phyloP scores from a whole-genome alignment of 805 yeast species.

The Candida mattraensis region DNA sequence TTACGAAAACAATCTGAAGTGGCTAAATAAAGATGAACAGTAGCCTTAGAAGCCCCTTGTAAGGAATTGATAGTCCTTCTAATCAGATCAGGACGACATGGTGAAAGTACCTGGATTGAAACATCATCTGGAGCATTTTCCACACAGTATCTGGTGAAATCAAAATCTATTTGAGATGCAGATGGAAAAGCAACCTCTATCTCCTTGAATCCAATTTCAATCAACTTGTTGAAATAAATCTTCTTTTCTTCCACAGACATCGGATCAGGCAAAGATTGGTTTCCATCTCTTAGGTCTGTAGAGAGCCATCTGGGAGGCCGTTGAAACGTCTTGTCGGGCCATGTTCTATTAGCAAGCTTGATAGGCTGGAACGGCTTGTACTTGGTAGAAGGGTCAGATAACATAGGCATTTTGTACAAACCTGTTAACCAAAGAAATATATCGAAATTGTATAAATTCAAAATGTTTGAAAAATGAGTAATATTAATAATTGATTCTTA shows the following conservation, averaged over 20 bases:
- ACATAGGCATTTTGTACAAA: no score
- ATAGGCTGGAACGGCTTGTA: slow-evolving; percentile 58
- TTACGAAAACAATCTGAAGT: slow-evolving; percentile 75
- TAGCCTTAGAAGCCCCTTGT: slow-evolving; percentile 70
- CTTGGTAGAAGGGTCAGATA: slow-evolving; percentile 65
- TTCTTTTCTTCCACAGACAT: slow-evolving; percentile 75
- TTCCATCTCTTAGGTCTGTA: slow-evolving; percentile 79
- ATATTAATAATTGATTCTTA: no score
- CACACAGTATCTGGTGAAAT: slow-evolving; percentile 76
- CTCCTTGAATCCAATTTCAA: slow-evolving; percentile 76
- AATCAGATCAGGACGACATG: slow-evolving; percentile 70
- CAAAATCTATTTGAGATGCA: slow-evolving; percentile 81
- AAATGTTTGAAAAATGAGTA: no score
- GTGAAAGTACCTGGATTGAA: slow-evolving; percentile 69
- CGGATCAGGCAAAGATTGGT: slow-evolving; percentile 83
- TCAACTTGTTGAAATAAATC: slow-evolving; percentile 66
- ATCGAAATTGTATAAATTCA: no score
- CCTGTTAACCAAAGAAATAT: no score
- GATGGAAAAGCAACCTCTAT: slow-evolving; percentile 81
- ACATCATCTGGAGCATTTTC: slow-evolving; percentile 81
- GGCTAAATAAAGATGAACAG: slow-evolving; percentile 71
- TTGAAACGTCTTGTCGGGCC: slow-evolving; percentile 67
- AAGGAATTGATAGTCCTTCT: slow-evolving; percentile 73
- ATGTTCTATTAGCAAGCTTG: slow-evolving; percentile 58
- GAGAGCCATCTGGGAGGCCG: slow-evolving; percentile 81